These are phyloP conservation scores for Sherardia arvensis DNA, from an alignment of 257 asterid genomes.

Conservation along the genomic window DNA sequence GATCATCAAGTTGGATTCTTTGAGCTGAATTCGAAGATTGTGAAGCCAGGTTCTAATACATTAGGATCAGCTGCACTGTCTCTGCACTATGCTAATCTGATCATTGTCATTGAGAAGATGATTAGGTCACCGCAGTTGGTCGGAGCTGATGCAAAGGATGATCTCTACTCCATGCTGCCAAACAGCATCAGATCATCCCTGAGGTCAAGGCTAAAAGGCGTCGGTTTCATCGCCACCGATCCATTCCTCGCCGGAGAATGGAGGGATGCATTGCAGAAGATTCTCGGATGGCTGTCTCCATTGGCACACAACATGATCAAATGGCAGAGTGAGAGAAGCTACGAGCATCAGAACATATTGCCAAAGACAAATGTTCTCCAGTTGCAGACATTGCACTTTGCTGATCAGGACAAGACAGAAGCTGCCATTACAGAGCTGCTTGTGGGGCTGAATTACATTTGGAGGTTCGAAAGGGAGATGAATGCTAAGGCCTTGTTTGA, in stretches of 20 bases:
- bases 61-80: slow-evolving; percentile 79
- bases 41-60: slow-evolving; percentile 55
- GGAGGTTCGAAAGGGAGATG: slow-evolving; percentile 98
- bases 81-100: slow-evolving; percentile 73
- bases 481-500: slow-evolving; percentile 67
- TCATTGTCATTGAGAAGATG: slow-evolving; percentile 86
- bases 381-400: slow-evolving; percentile 65
- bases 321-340: slow-evolving; percentile 96
- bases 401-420: slow-evolving; percentile 76
- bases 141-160: slow-evolving; percentile 85
- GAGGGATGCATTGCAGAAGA: slow-evolving; percentile 80
- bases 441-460: slow-evolving; percentile 83
- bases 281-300: slow-evolving; percentile 82
- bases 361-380: slow-evolving; percentile 59
- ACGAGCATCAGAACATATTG: slow-evolving; percentile 63
- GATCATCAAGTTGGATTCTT: slow-evolving; percentile 27
- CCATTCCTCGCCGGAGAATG: slow-evolving; percentile 73
- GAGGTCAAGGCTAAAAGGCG: slow-evolving; percentile 59
- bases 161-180: slow-evolving; percentile 77
- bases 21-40: slow-evolving; percentile 37
- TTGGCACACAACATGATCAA: slow-evolving; percentile 92
- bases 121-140: slow-evolving; percentile 73
- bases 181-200: slow-evolving; percentile 47
- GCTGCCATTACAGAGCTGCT: slow-evolving; percentile 96
- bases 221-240: slow-evolving; percentile 69